Evolutionary conservation across 495 filamentous ascomycete species (phyloP), one percentile per base, ranked within the genome.

Genomic region (Xylaria curta): DNA sequence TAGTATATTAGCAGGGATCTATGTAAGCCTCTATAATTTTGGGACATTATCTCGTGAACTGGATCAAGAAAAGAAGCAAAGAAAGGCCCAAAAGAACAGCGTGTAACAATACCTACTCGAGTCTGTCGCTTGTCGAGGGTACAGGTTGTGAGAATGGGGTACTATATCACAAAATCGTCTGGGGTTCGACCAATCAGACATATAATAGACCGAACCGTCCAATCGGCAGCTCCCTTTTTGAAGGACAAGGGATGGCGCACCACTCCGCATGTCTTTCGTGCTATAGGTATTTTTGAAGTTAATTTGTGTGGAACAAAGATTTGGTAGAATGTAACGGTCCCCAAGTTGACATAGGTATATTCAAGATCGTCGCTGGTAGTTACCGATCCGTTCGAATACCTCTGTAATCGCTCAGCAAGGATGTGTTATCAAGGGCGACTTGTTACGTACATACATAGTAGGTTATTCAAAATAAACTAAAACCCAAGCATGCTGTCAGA

Each of bases 141-240:
- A 9, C 47, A 49, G 17, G 19, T 7, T 17, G 17, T 7, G 47
- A 21, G 47, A 21, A 2, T 49, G 15, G 47, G 19, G 15, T 53
- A 26, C 49, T 53, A 26, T 49, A 9, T 49, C 47, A 49, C 47
- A 21, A 17, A 49, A 21, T 12, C n/a, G 26, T 40, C 10, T 2
- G 10, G 31, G 38, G 58, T 9, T 21, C n/a, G 33, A 21, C 58
- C 58, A 60, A 59, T 59, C 56, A 38, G 31, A 59, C 4, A 33
- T 36, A n/a, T 4, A 28, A 12, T 8, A 9, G 31, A 36, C 9
- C 2, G 56, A 38, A 7, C 28, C 36, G 21, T 36, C 56, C 56
- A 59, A 60, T 60, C 58, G 58, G 58, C 38, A 60, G 58, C 9
- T 60, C 17, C 33, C 33, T 10, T 59, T 31, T 59, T 4, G 36